Percentiles rank a stretch among this genome's conserved stretches.
phyloP scores from a whole-genome alignment of 1,284 basidiomycete species.

The Papiliotrema fonsecae region DNA sequence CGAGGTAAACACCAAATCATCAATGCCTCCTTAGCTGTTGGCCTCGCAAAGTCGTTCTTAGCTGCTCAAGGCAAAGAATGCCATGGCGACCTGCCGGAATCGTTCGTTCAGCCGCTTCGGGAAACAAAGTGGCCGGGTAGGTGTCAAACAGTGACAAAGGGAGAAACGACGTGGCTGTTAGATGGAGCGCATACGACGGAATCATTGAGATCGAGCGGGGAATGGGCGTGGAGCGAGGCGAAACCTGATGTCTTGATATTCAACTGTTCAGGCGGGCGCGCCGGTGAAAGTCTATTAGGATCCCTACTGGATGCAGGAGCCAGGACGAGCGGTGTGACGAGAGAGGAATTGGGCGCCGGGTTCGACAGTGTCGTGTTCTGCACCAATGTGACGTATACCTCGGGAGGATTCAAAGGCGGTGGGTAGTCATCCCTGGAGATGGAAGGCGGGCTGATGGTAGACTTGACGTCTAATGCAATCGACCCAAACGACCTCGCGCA shows the following conservation, averaged over 20 bases:
- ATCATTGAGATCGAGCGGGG: slow-evolving; percentile 76
- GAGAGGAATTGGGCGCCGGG: slow-evolving; percentile 49
- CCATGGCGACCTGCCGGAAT: slow-evolving; percentile 50
- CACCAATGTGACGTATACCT: slow-evolving; percentile 88
- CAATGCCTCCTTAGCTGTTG: slow-evolving; percentile 84
- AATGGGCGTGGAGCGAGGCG: slow-evolving; percentile 58
- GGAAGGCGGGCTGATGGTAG: slow-evolving; percentile 50
- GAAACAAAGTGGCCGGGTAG: slow-evolving; percentile 90
- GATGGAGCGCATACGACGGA: slow-evolving; percentile 96
- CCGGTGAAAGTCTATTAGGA: slow-evolving; percentile 66
- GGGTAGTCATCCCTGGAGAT: slow-evolving; percentile 27
- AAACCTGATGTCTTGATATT: slow-evolving; percentile 70
- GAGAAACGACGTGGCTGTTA: slow-evolving; percentile 70
- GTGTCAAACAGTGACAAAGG: slow-evolving; percentile 79
- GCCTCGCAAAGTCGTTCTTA: slow-evolving; percentile 69
- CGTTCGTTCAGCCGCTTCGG: slow-evolving; percentile 62
- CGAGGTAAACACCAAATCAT: slow-evolving; percentile 83
- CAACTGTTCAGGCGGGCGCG: slow-evolving; percentile 91
- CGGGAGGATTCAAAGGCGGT: slow-evolving; percentile 88
- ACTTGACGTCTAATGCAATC: slow-evolving; percentile 66
- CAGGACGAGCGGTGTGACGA: slow-evolving; percentile 36
- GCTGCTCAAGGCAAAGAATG: slow-evolving; percentile 39
- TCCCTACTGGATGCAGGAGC: slow-evolving; percentile 52
- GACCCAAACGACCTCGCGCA: slow-evolving; percentile 60
- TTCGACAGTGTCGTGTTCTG: slow-evolving; percentile 91